Conservation (phyloP, 2,329 filamentous ascomycete species). For the Alternaria tenuissima region DNA sequence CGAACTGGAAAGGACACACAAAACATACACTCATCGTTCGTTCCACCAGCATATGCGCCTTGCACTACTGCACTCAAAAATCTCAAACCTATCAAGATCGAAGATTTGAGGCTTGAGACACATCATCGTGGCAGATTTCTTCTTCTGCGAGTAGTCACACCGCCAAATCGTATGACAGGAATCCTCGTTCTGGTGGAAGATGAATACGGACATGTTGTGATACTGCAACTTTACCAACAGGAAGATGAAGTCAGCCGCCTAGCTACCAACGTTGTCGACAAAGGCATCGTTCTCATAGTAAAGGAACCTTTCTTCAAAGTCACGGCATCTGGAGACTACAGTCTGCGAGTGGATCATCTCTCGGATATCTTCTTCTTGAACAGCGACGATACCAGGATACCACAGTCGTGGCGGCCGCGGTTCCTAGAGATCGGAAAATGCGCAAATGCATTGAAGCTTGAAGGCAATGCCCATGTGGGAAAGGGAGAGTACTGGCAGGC, state of each 20-base stretch:
- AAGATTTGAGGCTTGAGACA: conserved; percentile 49
- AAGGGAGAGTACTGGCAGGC: conserved; percentile 23
- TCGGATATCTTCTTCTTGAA: conserved; percentile 58
- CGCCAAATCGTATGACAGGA: conserved; percentile 18
- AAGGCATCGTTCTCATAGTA: conserved; percentile 34
- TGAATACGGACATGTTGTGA: conserved; percentile 5
- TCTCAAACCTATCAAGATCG: conserved; percentile 35
- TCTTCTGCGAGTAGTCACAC: conserved; percentile 43
- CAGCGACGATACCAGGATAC: conserved; percentile 51
- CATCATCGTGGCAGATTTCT: conserved; percentile 53
- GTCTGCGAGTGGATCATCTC: conserved; percentile 62
- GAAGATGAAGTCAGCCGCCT: conserved; percentile 29
- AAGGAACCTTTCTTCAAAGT: conserved; percentile 63
- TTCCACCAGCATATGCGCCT: conserved; percentile 31
- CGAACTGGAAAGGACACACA: not conserved
- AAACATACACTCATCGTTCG: conserved; percentile 20
- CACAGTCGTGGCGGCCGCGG: conserved; percentile 46
- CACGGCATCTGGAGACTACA: conserved; percentile 51
- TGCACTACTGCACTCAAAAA: conserved; percentile 19
- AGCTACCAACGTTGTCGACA: conserved; percentile 46
- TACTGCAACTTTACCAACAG: conserved; percentile 43
- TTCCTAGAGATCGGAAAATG: conserved; percentile 4
- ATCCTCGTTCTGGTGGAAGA: conserved; percentile 21
- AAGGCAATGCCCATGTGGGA: conserved; percentile 22
- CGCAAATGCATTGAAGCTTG: conserved; percentile 16